Base-by-base conservation (phyloP, 2,329 filamentous ascomycete species). In the Sporothrix schenckii region DNA sequence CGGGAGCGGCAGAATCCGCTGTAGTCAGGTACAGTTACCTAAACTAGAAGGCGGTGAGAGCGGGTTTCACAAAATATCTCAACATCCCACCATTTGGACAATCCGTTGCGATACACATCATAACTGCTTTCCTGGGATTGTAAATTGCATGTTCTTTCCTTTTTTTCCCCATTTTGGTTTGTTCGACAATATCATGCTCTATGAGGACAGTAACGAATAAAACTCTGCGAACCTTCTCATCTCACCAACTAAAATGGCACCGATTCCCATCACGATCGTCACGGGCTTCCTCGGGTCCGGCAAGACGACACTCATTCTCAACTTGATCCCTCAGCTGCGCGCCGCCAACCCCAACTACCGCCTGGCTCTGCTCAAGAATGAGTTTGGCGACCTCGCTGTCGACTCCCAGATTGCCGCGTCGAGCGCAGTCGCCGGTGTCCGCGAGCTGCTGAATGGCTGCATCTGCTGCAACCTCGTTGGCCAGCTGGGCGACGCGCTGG, bases 401-500 rank as follows among this genome's bases (percentile, higher is more conserved):
- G 95, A 99, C 83, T 95, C 92, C 1, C 92, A 97, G 79, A 90
- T 99, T 41, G 94, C 95, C 19, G 86, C 91, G 0, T 91, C 91
- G 16, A 88, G 88, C 66, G 89, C 94, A 73, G 93, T 99, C 75
- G 91, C 92, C 0, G 94, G 93, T 69, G 94, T 97, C 4, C 91
- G 92, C 76, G 95, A 99, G 80, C 86, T 99, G 0, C 89, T 99
- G 69, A 97, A 97, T 79, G 95, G 94, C 74, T 98, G 95, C 82
- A 98, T 99, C 80, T 99, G 95, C 87, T 99, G 95, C 83, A 98
- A 98, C 79, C 90, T 98, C 34, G 94, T 99, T 72, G 95, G 95
- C 19, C 92, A 97, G 80, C 88, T 99, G 9, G 88, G 88, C 72
- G 89, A 91, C 63, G 94, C 94, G 1, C 88, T 99, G 21, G 82